Base-by-base conservation (phyloP, 768 basidiomycete species). In the Boletellus sp. region DNA sequence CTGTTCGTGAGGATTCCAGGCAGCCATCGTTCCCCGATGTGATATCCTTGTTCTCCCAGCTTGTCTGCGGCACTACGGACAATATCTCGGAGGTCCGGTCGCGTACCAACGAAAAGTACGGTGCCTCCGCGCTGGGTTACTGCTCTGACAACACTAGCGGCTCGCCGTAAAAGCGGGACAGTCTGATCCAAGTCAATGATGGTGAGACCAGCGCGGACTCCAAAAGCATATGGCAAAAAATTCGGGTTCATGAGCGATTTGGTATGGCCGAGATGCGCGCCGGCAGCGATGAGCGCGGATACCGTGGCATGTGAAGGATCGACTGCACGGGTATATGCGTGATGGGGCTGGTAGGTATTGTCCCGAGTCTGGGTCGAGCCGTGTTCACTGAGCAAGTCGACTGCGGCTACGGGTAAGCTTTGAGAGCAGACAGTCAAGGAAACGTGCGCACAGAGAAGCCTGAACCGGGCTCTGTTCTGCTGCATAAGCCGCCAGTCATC, bases 161-260 rank as follows among this genome's bases (percentile, higher is more conserved):
- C 93, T 47, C 94, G 87, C 16, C 94, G 85, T 20, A 99, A 78
- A 53, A 93, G 83, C 6, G 94, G 92, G 5, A 98, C 74, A 0
- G 96, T 96, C 58, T 89, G 87, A 66, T 98, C 94, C 24, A 98
- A 79, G 70, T 98, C 92, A 67, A 98, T 97, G 67, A 97, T 78
- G 42, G 91, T 90, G 58, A 97, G 78, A 13, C 87, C 90, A 38
- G 91, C 81, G 48, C 96, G 90, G 15, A 82, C 81, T 53, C 94
- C 96, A 65, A 96, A 97, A 32, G 94, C 85, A 67, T 94, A 95
- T 26, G 94, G 90, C 59, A 87, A 74, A 59, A 93, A 94, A 66
- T 90, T 89, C 24, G 91, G 85, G 67, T 93, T 90, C 76, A 94
- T 85, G 57, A 91, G 80, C 5, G 84, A 77, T 34, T 80, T 78